Base-by-base conservation (phyloP, 192 early-diverging fungal genomes). In the Kappamyces sp. region DNA sequence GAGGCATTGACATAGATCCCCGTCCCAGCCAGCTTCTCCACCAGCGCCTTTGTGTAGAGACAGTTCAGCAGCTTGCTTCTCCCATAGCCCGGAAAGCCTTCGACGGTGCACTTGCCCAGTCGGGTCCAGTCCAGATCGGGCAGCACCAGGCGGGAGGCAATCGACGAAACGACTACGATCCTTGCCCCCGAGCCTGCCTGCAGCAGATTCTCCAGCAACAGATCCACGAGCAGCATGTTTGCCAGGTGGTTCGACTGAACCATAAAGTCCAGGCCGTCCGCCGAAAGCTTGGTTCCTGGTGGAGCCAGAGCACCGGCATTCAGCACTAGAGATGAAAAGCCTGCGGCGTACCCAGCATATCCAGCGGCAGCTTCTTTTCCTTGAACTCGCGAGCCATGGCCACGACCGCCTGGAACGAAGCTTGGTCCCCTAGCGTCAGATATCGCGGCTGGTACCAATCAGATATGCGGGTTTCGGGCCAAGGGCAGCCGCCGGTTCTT, bases 271-370 rank as follows among this genome's bases (percentile, higher is more conserved):
- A 32, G 9, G n/a, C 31, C 12, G 12, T 51, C 12, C 31, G 50
- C 13, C 7, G 50, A 9, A 10, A 8, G 15, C 12, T 9, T 13
- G 8, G n/a, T 9, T 8, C 33, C 50, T 9, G n/a, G n/a, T 13
- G 50, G n/a, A 0, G 50, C 50, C 8, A 51, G n/a, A 34, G 33
- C 33, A 34, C 50, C 50, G 9, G 50, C 50, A 15, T 51, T 51
- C 12, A 51, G 33, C 13, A 51, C 50, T n/a, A 51, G 50, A 51
- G 13, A 12, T 10, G 9, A 10, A 10, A 46, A 46, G 44, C 10
- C 10, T 12, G 13, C 10, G 44, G 9, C 13, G 44, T 46, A 12
- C 44, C 13, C 44, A 10, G 44, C 9, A 46, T 12, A 13, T 46
- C 13, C 44, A 52, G 10, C 10, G 40, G 40, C 40, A 31, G 15